Evolutionary conservation across 208 protist genomes (phyloP).

Genomic region (Wallacemonas sp.): DNA sequence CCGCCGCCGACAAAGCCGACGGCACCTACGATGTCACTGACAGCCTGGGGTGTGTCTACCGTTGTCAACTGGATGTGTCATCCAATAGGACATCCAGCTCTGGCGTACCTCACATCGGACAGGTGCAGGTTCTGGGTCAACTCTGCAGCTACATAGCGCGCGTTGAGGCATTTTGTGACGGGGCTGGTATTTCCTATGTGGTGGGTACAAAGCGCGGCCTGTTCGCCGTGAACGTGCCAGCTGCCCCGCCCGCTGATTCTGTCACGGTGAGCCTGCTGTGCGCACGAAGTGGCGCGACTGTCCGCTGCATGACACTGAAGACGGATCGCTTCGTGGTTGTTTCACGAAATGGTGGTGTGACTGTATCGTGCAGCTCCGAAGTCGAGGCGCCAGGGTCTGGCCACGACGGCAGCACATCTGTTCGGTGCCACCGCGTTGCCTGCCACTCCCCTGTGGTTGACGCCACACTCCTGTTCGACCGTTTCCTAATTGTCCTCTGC

Average conservation of each 20-base stretch:
- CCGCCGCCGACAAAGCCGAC: too few species aligned
- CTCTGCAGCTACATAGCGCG: neutral
- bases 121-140: neutral
- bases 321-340: neutral
- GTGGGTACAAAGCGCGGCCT: neutral
- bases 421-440: neutral
- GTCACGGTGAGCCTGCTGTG: too few species aligned
- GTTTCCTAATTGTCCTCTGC: neutral
- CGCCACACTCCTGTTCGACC: slow-evolving; percentile 9
- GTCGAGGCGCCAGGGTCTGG: too few species aligned
- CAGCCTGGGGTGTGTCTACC: neutral
- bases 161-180: neutral
- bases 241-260: too few species aligned
- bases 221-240: neutral
- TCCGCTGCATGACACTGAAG: neutral
- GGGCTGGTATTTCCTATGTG: neutral
- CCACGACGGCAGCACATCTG: neutral
- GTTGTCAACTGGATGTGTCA: neutral
- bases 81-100: too few species aligned
- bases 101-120: too few species aligned
- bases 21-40: neutral
- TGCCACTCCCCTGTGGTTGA: slow-evolving; percentile 1
- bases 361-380: too few species aligned
- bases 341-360: neutral
- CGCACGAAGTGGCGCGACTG: neutral